Conservation (phyloP, 352 stramenopile species). For the Paralagenidium karlingii region DNA sequence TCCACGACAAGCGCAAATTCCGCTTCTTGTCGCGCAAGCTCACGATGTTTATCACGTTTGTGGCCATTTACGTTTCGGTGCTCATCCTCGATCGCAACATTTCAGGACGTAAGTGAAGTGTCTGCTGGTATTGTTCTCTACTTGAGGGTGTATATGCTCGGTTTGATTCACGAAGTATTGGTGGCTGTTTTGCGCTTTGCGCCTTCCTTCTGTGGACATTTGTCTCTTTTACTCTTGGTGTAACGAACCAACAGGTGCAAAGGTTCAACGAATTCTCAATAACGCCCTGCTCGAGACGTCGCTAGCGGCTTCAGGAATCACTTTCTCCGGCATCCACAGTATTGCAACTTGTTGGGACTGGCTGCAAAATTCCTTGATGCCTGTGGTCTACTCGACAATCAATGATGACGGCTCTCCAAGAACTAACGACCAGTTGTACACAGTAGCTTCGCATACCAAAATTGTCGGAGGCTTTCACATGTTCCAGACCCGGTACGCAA, state of each 20-base stretch:
- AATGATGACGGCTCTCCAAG: constrained; percentile 11
- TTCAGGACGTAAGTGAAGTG: constrained; percentile 27
- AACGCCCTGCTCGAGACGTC: constrained; percentile 32
- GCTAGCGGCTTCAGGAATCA: constrained; percentile 14
- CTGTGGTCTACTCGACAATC: constrained; percentile 21
- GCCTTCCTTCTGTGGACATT: neutral
- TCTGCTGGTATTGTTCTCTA: neutral
- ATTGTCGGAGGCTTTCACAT: constrained; percentile 62
- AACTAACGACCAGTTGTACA: constrained; percentile 22
- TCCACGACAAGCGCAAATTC: constrained; percentile 64
- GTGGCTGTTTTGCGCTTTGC: neutral
- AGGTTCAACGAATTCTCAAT: constrained; percentile 38
- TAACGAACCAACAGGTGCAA: constrained; percentile 37
- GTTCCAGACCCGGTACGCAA: constrained; percentile 33
- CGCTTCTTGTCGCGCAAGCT: constrained; percentile 48
- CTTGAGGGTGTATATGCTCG: neutral
- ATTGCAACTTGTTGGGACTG: constrained; percentile 35
- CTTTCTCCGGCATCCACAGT: constrained; percentile 28
- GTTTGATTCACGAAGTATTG: neutral
- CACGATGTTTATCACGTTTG: constrained; percentile 47
- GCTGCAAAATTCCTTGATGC: constrained; percentile 46
- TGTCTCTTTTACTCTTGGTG: no score
- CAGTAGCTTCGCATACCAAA: constrained; percentile 38
- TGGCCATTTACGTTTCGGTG: constrained; percentile 41
- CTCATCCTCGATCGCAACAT: constrained; percentile 61